Evolutionary conservation across 1,284 basidiomycete genomes (phyloP).

Genomic region (Golubevia pallescens): DNA sequence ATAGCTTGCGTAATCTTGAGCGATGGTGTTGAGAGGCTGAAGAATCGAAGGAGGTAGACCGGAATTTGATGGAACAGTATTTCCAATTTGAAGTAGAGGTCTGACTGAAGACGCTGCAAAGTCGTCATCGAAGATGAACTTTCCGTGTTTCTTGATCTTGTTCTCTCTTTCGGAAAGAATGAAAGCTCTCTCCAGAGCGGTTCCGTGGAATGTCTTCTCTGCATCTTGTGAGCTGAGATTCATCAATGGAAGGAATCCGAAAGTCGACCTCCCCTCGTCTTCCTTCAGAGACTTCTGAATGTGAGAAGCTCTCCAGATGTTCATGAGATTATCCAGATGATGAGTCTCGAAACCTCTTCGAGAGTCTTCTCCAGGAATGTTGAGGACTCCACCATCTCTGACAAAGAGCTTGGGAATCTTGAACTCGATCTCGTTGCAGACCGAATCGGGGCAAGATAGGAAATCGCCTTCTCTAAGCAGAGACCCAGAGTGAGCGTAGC

Average conservation of each 20-base stretch:
- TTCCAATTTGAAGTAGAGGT: constrained; percentile 35
- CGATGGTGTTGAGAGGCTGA: constrained; percentile 40
- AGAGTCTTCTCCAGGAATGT: constrained; percentile 33
- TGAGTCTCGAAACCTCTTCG: constrained; percentile 60
- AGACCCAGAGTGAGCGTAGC: constrained; percentile 51
- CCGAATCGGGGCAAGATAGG: constrained; percentile 47
- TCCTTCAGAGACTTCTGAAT: constrained; percentile 36
- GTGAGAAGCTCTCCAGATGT: constrained; percentile 53
- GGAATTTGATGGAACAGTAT: constrained; percentile 34
- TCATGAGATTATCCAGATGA: constrained; percentile 55
- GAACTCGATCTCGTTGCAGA: constrained; percentile 48
- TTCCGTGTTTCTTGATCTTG: constrained; percentile 17
- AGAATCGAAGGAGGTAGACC: constrained; percentile 30
- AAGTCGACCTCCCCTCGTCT: constrained; percentile 20
- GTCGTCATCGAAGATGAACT: constrained; percentile 30
- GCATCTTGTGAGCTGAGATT: constrained; percentile 30
- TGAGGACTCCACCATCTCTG: constrained; percentile 46
- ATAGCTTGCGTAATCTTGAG: constrained; percentile 30
- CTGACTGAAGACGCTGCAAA: constrained; percentile 37
- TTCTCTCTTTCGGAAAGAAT: constrained; percentile 22
- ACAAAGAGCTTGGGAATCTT: constrained; percentile 50
- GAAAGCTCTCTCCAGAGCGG: constrained; percentile 13
- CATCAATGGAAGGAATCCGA: constrained; percentile 42
- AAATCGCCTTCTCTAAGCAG: constrained; percentile 50
- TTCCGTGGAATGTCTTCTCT: constrained; percentile 38